Base-by-base conservation (phyloP, 306 rosid species). In the Senna tora region DNA sequence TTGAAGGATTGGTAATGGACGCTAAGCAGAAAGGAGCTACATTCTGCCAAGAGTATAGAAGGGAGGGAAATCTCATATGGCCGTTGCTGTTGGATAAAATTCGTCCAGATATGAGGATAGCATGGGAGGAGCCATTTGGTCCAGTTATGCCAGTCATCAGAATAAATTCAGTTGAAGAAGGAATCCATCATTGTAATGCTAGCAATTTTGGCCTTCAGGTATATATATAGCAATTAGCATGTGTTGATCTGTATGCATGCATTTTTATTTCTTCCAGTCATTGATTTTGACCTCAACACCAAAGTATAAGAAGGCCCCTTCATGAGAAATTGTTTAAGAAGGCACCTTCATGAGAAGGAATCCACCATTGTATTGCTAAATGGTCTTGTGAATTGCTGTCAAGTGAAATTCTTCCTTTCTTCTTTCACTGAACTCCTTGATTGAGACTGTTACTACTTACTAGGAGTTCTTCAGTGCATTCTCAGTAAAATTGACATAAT, bases 71-170 rank as follows among this genome's bases (percentile, higher is more conserved):
- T 81, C 98, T 92, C 56, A 88, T 92, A 21, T 86, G 96, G 98
- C 98, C 98, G 0, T 72, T 92, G 72, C 77, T 92, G 62, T 67
- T 92, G 71, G 98, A 92, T 69, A 77, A 88, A 47, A 93, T 92
- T 65, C 81, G 96, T 51, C 86, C 96, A 2, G 93, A 92, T 68
- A 90, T 92, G 98, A 86, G 98, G 69, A 90, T 92, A 42, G 92
- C 96, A 8, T 85, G 98, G 98, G 98, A 92, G 54, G 98, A 92
- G 63, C 96, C 98, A 43, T 90, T 92, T 65, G 98, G 98, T 34
- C 96, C 96, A 2, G 87, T 92, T 51, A 49, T 92, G 65, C 96
- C 98, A 0, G 89, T 92, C 13, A 84, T 92, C 55, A 79, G 95
- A 77, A 92, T 90, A 51, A 82, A 30, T 70, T 75, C 96, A 9